These are phyloP conservation scores for Erysimum cheiri DNA, from an alignment of 441 rosid genomes.

Conservation along the genomic window DNA sequence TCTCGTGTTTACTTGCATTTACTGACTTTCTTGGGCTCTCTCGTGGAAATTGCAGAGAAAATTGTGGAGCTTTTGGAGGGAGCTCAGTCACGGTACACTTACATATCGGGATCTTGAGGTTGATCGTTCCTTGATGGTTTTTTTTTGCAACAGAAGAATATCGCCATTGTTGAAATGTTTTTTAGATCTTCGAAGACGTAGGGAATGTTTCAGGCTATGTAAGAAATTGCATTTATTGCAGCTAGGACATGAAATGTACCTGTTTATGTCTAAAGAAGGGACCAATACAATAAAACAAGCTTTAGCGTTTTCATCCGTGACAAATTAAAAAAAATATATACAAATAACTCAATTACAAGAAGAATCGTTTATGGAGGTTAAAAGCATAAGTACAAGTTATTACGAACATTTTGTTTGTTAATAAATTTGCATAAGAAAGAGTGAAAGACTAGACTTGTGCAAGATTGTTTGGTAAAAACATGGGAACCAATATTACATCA, in stretches of 20 bases:
- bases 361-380: background rate
- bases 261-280: conserved; percentile 20
- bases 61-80: conserved; percentile 79
- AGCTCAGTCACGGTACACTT: conserved; percentile 87
- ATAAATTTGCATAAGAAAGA: background rate
- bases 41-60: conserved; percentile 59
- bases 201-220: conserved; percentile 19
- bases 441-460: no score
- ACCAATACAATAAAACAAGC: conserved; percentile 23
- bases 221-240: conserved; percentile 33
- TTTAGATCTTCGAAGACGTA: background rate
- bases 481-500: background rate
- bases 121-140: background rate
- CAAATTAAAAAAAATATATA: no score
- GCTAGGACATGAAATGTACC: conserved; percentile 26
- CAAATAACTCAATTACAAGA: no score
- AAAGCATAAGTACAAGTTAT: background rate
- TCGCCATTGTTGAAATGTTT: conserved; percentile 5
- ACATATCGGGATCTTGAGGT: conserved; percentile 86
- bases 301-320: no score
- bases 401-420: background rate
- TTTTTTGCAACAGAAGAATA: background rate
- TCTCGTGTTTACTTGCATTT: conserved; percentile 1
- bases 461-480: background rate
- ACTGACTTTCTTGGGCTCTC: background rate